A percentile compares a stretch with the other conserved stretches of the same genome.
These are phyloP conservation scores for Camptophora hylomeconis DNA, from an alignment of 2,329 filamentous ascomycete species.

Conservation along the genomic window DNA sequence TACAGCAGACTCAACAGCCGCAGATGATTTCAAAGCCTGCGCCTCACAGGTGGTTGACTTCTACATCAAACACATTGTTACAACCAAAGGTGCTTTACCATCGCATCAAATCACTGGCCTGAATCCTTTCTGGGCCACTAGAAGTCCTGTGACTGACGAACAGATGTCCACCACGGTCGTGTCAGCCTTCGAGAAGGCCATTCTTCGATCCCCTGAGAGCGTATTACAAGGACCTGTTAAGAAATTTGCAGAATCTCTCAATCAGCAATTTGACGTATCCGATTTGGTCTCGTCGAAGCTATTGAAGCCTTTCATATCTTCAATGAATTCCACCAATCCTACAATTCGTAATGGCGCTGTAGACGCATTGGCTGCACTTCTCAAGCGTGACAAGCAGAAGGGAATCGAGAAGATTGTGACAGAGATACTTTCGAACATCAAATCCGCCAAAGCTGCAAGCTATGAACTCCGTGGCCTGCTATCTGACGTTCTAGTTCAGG, in stretches of 20 bases:
- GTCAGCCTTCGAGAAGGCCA: constrained; percentile 73
- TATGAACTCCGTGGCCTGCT: constrained; percentile 75
- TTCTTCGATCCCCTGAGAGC: constrained; percentile 81
- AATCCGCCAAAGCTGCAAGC: constrained; percentile 67
- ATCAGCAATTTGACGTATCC: constrained; percentile 62
- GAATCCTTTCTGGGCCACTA: constrained; percentile 64
- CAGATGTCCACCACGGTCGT: constrained; percentile 66
- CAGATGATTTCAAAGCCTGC: constrained; percentile 47
- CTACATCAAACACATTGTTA: constrained; percentile 73
- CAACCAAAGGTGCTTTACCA: constrained; percentile 60
- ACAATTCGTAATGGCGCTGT: constrained; percentile 63
- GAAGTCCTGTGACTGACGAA: constrained; percentile 54
- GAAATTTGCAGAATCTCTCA: constrained; percentile 58
- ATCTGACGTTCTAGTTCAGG: constrained; percentile 61
- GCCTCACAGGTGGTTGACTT: constrained; percentile 69
- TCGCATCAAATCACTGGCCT: constrained; percentile 60
- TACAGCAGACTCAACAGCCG: constrained; percentile 50
- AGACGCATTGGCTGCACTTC: constrained; percentile 59
- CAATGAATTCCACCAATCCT: constrained; percentile 78
- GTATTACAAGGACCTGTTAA: constrained; percentile 68
- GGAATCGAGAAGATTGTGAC: constrained; percentile 56
- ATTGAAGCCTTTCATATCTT: constrained; percentile 76
- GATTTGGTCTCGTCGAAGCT: constrained; percentile 57
- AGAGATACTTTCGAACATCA: constrained; percentile 68
- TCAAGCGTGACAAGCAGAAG: constrained; percentile 46